phyloP scores from a whole-genome alignment of 2,329 filamentous ascomycete species.

The Colletotrichum paranaense region DNA sequence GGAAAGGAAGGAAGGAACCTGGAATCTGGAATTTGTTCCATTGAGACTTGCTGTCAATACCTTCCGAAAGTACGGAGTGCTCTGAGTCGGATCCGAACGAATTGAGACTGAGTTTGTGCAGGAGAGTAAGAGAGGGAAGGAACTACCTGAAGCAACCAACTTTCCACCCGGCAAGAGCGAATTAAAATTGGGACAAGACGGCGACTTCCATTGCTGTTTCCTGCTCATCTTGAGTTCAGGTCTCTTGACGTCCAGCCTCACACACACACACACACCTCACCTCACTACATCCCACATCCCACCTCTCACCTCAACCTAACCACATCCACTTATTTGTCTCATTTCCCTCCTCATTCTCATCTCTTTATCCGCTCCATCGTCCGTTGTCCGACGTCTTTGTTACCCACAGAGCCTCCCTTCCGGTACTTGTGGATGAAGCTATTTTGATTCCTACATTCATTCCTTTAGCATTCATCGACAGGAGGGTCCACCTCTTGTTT shows the following conservation, averaged over 20 bases:
- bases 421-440: slow-evolving; percentile 13
- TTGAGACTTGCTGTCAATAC: background rate
- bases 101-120: background rate
- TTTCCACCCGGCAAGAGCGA: background rate
- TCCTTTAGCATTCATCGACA: background rate
- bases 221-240: background rate
- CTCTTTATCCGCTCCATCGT: background rate
- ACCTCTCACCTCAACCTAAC: slow-evolving; percentile 6
- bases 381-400: background rate
- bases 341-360: slow-evolving; percentile 21
- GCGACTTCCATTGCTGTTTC: slow-evolving; percentile 20
- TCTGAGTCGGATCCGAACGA: background rate
- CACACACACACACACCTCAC: background rate
- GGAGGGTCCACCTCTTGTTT: background rate
- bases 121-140: background rate
- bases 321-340: slow-evolving; percentile 7
- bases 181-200: slow-evolving; percentile 19
- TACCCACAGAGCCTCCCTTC: slow-evolving; percentile 2
- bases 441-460: slow-evolving; percentile 2
- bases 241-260: background rate
- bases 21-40: slow-evolving; percentile 1
- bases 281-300: background rate
- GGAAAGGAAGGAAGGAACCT: too few relatives aligned
- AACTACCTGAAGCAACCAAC: background rate
- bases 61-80: too few relatives aligned